Conservation (phyloP, 1,284 basidiomycete genomes). For the Austroboletus novae-zelandiae region DNA sequence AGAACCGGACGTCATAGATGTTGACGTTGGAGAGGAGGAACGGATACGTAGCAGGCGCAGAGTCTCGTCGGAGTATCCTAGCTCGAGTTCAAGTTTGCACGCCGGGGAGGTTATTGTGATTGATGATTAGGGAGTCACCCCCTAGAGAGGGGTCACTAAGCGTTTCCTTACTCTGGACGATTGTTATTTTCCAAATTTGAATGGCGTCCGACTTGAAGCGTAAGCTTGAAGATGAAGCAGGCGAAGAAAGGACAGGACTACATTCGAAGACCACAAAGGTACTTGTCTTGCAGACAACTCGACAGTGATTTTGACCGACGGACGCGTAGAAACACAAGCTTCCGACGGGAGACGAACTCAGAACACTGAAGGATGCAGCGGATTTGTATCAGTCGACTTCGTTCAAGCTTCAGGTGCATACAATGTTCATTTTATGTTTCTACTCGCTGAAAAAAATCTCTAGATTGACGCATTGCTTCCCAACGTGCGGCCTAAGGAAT, state of each 20-base stretch:
- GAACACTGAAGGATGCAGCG: slow-evolving; percentile 71
- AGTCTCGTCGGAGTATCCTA: background rate
- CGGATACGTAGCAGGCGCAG: slow-evolving; percentile 19
- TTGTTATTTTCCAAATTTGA: slow-evolving; percentile 2
- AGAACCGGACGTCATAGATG: slow-evolving; percentile 21
- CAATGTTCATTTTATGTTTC: background rate
- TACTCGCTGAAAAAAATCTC: slow-evolving; percentile 4
- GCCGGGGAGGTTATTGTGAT: slow-evolving; percentile 41
- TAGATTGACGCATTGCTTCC: slow-evolving; percentile 82
- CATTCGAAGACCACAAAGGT: slow-evolving; percentile 12
- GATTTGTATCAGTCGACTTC: slow-evolving; percentile 81
- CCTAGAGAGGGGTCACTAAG: slow-evolving; percentile 8
- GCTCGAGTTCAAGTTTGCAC: slow-evolving; percentile 9
- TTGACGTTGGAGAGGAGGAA: slow-evolving; percentile 27
- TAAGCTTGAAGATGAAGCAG: slow-evolving; percentile 24
- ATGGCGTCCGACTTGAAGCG: slow-evolving; percentile 32
- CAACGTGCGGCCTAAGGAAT: slow-evolving; percentile 66
- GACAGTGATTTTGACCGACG: background rate
- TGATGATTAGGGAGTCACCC: slow-evolving; percentile 34
- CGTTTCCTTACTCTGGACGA: background rate
- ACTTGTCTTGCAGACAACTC: background rate
- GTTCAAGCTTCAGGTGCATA: slow-evolving; percentile 77
- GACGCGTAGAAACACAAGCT: slow-evolving; percentile 42
- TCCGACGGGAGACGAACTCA: slow-evolving; percentile 72
- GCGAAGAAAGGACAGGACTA: background rate